Conservation (phyloP, 2,329 filamentous ascomycete genomes). For the Dactylonectria estremocensis region DNA sequence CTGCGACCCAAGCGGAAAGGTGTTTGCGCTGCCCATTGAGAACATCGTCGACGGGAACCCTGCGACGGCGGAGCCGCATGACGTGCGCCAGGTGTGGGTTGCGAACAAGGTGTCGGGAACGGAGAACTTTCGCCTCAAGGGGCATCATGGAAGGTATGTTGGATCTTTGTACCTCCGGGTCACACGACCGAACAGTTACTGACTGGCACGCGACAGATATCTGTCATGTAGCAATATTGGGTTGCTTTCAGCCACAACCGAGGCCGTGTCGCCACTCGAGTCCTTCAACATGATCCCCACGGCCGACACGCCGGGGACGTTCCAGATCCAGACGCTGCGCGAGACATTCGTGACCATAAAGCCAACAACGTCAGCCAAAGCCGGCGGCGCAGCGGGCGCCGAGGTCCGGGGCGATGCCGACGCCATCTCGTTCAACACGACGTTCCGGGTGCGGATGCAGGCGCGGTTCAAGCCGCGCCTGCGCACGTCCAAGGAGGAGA, state of each 20-base stretch:
- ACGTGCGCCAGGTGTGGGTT: constrained; percentile 96
- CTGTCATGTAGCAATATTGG: constrained; percentile 90
- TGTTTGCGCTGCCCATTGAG: constrained; percentile 86
- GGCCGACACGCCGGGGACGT: constrained; percentile 77
- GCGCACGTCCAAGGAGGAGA: constrained; percentile 85
- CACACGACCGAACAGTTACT: constrained; percentile 14
- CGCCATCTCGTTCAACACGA: constrained; percentile 77
- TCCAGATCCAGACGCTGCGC: constrained; percentile 81
- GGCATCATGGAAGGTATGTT: constrained; percentile 84
- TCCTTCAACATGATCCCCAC: constrained; percentile 80
- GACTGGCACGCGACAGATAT: constrained; percentile 72
- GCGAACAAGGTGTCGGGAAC: constrained; percentile 87
- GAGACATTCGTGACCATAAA: constrained; percentile 79
- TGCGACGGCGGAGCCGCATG: constrained; percentile 91
- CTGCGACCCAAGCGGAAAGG: constrained; percentile 87
- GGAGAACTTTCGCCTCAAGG: constrained; percentile 88
- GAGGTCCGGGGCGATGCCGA: constrained; percentile 85
- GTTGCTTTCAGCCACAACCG: constrained; percentile 80
- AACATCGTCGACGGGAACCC: constrained; percentile 90
- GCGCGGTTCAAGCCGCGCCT: constrained; percentile 91
- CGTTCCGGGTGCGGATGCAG: constrained; percentile 91
- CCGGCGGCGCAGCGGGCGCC: constrained; percentile 59
- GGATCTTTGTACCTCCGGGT: fast-evolving
- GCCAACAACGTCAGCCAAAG: constrained; percentile 65
- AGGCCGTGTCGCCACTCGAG: constrained; percentile 89